Conservation (phyloP, 140 eudicot species). For the Bidens hawaiensis region DNA sequence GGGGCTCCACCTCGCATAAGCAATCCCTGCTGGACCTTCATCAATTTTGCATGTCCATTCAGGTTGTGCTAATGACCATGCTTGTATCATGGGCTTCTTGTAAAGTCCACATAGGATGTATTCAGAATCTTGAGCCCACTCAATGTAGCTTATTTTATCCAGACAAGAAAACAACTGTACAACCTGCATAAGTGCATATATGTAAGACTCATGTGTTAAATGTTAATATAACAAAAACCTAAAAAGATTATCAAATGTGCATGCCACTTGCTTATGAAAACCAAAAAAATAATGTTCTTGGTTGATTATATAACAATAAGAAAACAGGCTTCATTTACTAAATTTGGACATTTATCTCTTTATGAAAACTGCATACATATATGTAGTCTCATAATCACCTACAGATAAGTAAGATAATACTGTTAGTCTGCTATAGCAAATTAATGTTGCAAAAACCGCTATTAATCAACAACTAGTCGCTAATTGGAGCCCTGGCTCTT, state of each 20-base stretch:
- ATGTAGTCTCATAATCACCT: slow-evolving; percentile 3
- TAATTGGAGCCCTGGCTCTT: no score
- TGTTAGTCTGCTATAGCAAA: not conserved
- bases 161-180: slow-evolving; percentile 85
- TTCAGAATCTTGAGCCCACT: slow-evolving; percentile 97
- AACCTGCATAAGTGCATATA: slow-evolving; percentile 70
- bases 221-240: not conserved
- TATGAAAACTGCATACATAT: not conserved
- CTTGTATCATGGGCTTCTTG: slow-evolving; percentile 89
- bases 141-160: slow-evolving; percentile 87
- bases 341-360: not conserved
- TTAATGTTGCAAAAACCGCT: no score
- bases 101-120: slow-evolving; percentile 90
- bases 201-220: not conserved
- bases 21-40: slow-evolving; percentile 97
- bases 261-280: not conserved
- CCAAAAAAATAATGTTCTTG: slow-evolving; percentile 1
- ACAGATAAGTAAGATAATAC: not conserved
- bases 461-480: no score
- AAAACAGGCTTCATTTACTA: not conserved
- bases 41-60: slow-evolving; percentile 99
- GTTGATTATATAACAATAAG: not conserved
- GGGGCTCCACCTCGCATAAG: slow-evolving; percentile 99
- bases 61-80: slow-evolving; percentile 94
- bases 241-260: not conserved